These are phyloP conservation scores for Neurospora hispaniola DNA, from an alignment of 495 filamentous ascomycete species.

Conservation along the genomic window DNA sequence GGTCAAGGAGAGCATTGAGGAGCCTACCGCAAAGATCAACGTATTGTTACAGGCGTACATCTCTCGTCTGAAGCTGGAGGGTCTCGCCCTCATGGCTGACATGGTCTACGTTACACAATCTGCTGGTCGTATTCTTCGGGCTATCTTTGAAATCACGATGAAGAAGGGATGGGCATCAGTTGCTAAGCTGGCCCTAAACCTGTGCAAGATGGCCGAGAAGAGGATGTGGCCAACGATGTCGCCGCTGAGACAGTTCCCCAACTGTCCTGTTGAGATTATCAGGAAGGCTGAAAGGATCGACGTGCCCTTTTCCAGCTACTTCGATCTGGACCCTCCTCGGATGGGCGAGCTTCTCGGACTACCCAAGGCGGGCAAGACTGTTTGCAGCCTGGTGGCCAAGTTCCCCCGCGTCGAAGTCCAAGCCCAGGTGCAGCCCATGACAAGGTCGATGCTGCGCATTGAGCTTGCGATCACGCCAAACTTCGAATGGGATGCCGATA, in stretches of 20 bases:
- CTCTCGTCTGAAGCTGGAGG: slow-evolving; percentile 86
- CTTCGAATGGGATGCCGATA: slow-evolving; percentile 87
- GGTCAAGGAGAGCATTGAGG: slow-evolving; percentile 94
- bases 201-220: slow-evolving; percentile 99
- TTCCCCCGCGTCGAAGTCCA: slow-evolving; percentile 89
- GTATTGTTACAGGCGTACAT: slow-evolving; percentile 97
- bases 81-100: slow-evolving; percentile 93
- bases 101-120: slow-evolving; percentile 98
- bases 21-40: slow-evolving; percentile 97
- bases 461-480: slow-evolving; percentile 90
- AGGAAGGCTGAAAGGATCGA: slow-evolving; percentile 90
- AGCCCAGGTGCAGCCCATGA: slow-evolving; percentile 88
- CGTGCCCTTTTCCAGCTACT: slow-evolving; percentile 86
- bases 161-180: slow-evolving; percentile 96
- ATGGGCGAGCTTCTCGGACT: slow-evolving; percentile 92
- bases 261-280: slow-evolving; percentile 73
- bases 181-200: slow-evolving; percentile 80
- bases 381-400: slow-evolving; percentile 78
- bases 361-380: slow-evolving; percentile 77
- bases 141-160: slow-evolving; percentile 90
- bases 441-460: slow-evolving; percentile 87
- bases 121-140: slow-evolving; percentile 87
- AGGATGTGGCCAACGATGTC: slow-evolving; percentile 99
- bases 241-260: slow-evolving; percentile 81
- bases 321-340: slow-evolving; percentile 91